Percentiles rank a stretch among this genome's conserved stretches.
These are phyloP conservation scores for Lindgomyces ingoldianus DNA, from an alignment of 495 filamentous ascomycete genomes.

Conservation along the genomic window DNA sequence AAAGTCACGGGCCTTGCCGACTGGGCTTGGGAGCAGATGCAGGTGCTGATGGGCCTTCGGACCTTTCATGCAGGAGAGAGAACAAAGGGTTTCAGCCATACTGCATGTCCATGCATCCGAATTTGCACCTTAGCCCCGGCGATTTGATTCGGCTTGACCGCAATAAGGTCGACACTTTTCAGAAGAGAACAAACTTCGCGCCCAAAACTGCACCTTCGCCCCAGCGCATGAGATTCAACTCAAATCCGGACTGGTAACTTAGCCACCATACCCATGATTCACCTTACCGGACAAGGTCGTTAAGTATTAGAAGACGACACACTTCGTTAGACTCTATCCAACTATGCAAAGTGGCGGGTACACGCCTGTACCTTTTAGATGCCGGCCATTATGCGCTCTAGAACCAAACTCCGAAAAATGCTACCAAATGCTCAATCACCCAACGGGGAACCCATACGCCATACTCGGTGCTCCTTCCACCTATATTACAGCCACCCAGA, in stretches of 20 bases:
- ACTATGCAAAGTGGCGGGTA: neutral
- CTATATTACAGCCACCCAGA: too few relatives aligned
- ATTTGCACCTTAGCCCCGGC: neutral
- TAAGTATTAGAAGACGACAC: neutral
- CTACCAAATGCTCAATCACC: neutral
- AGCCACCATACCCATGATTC: neutral
- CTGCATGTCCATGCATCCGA: conserved; percentile 16
- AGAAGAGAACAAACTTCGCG: neutral
- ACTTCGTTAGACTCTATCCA: neutral
- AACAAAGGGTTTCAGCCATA: conserved; percentile 21
- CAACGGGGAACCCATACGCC: too few relatives aligned
- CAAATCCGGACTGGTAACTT: neutral
- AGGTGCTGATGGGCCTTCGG: neutral
- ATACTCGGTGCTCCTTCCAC: too few relatives aligned
- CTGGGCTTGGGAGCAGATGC: too few relatives aligned
- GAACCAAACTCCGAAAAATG: neutral
- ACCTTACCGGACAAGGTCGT: neutral
- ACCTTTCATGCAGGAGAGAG: conserved; percentile 9
- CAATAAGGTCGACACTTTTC: neutral
- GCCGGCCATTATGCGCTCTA: neutral
- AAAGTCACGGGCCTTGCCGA: conserved; percentile 9
- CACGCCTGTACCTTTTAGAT: neutral
- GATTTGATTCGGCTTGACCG: neutral
- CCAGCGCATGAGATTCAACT: too few relatives aligned
- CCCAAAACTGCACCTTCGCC: too few relatives aligned